Conservation (phyloP, 176 grass and related monocot species). For the Zea mays region DNA sequence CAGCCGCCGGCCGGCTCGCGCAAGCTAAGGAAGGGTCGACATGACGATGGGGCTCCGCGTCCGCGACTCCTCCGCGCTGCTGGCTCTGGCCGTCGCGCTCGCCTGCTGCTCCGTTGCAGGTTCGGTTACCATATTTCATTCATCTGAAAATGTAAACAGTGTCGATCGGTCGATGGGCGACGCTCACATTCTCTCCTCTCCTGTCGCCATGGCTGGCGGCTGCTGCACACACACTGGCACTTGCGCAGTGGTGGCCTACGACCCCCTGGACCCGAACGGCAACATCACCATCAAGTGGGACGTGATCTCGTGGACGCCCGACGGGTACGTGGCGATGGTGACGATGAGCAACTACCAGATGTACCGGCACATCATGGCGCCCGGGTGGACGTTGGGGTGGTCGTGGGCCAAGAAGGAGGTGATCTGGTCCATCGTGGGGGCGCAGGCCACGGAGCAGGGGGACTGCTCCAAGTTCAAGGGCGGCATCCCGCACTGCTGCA, state of each 20-base stretch:
- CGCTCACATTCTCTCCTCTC: too few species aligned
- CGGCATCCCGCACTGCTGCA: conserved; percentile 77
- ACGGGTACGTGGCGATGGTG: conserved; percentile 94
- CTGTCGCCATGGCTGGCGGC: too few species aligned
- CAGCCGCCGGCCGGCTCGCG: not conserved
- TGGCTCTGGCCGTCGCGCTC: conserved; percentile 39
- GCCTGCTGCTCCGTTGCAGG: conserved; percentile 54
- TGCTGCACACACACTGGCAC: too few species aligned
- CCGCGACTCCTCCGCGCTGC: not conserved
- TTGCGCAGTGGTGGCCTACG: conserved; percentile 56
- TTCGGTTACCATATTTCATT: not conserved
- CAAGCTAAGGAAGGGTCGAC: too few species aligned
- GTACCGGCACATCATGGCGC: conserved; percentile 82
- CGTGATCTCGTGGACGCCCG: conserved; percentile 79
- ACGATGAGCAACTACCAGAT: conserved; percentile 90
- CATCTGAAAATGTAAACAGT: not conserved
- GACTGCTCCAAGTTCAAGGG: conserved; percentile 99
- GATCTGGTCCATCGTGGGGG: conserved; percentile 97
- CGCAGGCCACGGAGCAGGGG: conserved; percentile 81
- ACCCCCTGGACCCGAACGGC: conserved; percentile 76
- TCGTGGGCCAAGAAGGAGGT: conserved; percentile 97
- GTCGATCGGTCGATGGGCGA: too few species aligned
- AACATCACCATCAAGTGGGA: conserved; percentile 98
- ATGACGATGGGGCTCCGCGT: conserved; percentile 32
- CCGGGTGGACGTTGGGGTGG: conserved; percentile 78